Conservation (phyloP, 306 rosid genomes). For the Lathyrus sativus region DNA sequence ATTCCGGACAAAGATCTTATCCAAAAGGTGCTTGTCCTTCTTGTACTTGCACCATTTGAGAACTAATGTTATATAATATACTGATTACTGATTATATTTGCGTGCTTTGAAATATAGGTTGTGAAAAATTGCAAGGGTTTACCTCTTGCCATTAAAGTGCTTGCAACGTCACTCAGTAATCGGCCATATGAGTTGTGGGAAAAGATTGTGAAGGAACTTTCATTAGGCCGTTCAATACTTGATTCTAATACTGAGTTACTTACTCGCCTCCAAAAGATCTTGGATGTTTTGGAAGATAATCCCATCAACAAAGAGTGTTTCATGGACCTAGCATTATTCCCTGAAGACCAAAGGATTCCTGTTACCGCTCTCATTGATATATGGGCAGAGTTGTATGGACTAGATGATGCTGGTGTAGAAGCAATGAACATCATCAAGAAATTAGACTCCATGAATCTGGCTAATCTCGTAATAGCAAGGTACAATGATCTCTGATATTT, state of each 20-base stretch:
- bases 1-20: slow-evolving; percentile 38
- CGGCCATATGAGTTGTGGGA: slow-evolving; percentile 46
- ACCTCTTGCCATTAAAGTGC: slow-evolving; percentile 59
- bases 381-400: slow-evolving; percentile 50
- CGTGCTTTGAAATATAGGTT: slow-evolving; percentile 46
- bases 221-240: slow-evolving; percentile 49
- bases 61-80: neutral
- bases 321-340: slow-evolving; percentile 76
- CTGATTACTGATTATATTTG: slow-evolving; percentile 14
- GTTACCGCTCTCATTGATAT: slow-evolving; percentile 59
- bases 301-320: slow-evolving; percentile 57
- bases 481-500: slow-evolving; percentile 30
- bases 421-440: slow-evolving; percentile 38
- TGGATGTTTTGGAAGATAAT: slow-evolving; percentile 49
- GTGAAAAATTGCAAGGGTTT: slow-evolving; percentile 55
- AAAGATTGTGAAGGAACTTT: slow-evolving; percentile 40
- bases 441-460: slow-evolving; percentile 50
- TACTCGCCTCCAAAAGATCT: slow-evolving; percentile 44
- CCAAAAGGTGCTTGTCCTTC: slow-evolving; percentile 42
- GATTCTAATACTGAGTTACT: slow-evolving; percentile 48
- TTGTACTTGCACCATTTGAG: neutral
- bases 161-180: slow-evolving; percentile 48
- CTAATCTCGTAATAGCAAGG: slow-evolving; percentile 55
- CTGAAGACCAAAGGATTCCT: slow-evolving; percentile 64
- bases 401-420: slow-evolving; percentile 42